Conservation (phyloP, 106 monocot species). For the Triglochin maritima region DNA sequence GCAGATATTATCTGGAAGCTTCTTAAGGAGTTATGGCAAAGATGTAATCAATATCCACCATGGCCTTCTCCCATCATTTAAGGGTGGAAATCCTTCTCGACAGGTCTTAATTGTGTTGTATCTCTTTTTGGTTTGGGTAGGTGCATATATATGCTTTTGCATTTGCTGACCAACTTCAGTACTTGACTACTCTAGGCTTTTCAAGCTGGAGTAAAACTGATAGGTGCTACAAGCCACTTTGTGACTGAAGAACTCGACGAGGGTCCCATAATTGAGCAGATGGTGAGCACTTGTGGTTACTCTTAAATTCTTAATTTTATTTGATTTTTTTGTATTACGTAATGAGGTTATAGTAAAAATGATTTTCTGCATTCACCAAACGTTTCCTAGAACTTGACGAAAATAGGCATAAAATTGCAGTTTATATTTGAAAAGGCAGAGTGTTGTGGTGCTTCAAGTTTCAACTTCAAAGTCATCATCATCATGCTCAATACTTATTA, state of each 20-base stretch:
- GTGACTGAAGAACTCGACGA: conserved; percentile 79
- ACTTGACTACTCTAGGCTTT: conserved; percentile 42
- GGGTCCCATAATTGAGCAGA: conserved; percentile 92
- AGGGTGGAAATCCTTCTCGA: conserved; percentile 74
- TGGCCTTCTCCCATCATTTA: conserved; percentile 97
- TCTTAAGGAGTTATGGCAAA: conserved; percentile 70
- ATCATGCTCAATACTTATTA: too few species aligned
- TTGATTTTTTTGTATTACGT: too few species aligned
- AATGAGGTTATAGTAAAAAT: too few species aligned
- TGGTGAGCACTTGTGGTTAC: conserved; percentile 36
- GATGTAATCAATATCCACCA: conserved; percentile 98
- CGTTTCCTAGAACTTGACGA: too few species aligned
- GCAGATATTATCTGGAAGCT: conserved; percentile 66
- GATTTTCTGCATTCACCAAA: too few species aligned
- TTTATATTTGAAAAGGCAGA: too few species aligned
- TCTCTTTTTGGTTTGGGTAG: background rate
- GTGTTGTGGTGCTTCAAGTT: too few species aligned
- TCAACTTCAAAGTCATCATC: too few species aligned
- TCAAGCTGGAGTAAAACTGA: conserved; percentile 91
- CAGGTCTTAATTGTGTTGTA: conserved; percentile 34
- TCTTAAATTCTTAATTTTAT: background rate
- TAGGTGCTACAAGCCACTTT: conserved; percentile 93
- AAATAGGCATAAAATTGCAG: too few species aligned
- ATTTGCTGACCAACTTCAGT: background rate
- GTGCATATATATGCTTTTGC: too few species aligned